Conservation (phyloP, 139 green algal genomes). For the Volvox reticuliferus region DNA sequence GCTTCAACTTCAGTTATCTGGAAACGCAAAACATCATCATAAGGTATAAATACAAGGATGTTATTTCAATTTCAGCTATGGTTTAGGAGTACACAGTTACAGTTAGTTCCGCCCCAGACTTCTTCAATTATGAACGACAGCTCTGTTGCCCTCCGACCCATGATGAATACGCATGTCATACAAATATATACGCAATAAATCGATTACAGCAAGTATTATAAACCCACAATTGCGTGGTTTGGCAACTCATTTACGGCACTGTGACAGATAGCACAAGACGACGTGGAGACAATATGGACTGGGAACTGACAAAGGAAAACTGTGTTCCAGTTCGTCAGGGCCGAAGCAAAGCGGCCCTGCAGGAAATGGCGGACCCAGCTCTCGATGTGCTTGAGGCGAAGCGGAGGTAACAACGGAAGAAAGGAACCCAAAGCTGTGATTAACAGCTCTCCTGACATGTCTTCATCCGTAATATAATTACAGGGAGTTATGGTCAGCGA, state of each 20-base stretch:
- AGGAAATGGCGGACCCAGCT: slow-evolving; percentile 48
- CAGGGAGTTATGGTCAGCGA: slow-evolving; percentile 72
- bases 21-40: no score
- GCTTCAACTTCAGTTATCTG: no score
- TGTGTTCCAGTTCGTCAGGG: slow-evolving; percentile 82
- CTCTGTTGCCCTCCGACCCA: no score
- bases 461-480: background rate
- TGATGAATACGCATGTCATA: no score
- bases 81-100: no score
- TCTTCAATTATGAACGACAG: no score
- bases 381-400: slow-evolving; percentile 2
- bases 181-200: no score
- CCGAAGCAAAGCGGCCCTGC: slow-evolving; percentile 65
- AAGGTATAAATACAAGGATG: no score
- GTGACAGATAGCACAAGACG: background rate
- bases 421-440: background rate
- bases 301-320: slow-evolving; percentile 93
- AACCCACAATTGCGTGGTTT: no score
- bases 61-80: no score
- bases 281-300: slow-evolving; percentile 57
- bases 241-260: background rate
- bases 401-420: background rate
- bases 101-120: no score
- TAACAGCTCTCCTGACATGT: background rate
- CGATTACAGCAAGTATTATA: no score